Percentiles rank a stretch among this genome's conserved stretches.
Evolutionary conservation across 495 filamentous ascomycete genomes (phyloP).

Genomic region (Trichoderma gamsii): DNA sequence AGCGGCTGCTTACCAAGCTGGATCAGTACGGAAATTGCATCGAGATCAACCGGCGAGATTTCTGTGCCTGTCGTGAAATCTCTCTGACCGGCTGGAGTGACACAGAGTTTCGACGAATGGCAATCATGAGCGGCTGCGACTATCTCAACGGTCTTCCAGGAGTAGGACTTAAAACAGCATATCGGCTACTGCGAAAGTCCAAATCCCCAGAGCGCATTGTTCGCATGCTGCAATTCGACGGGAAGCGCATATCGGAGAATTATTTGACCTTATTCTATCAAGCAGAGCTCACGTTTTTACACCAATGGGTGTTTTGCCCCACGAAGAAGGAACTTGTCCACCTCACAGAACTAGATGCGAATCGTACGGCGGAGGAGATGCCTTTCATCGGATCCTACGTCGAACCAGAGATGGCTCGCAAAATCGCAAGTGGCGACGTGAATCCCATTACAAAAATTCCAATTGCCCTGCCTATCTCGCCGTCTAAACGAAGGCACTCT

Average conservation of each 20-base stretch:
- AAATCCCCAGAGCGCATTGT: slow-evolving; percentile 79
- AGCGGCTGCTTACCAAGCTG: slow-evolving; percentile 84
- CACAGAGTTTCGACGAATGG: slow-evolving; percentile 86
- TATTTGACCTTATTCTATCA: slow-evolving; percentile 74
- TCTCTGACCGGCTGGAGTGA: slow-evolving; percentile 89
- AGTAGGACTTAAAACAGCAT: slow-evolving; percentile 89
- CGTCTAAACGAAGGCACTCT: slow-evolving; percentile 38
- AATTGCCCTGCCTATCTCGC: slow-evolving; percentile 42
- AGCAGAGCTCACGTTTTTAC: slow-evolving; percentile 86
- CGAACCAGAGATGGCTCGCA: slow-evolving; percentile 59
- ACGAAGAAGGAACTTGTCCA: slow-evolving; percentile 61
- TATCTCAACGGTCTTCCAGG: slow-evolving; percentile 78
- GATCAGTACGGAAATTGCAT: slow-evolving; percentile 89
- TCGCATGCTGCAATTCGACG: slow-evolving; percentile 77
- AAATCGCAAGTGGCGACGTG: slow-evolving; percentile 76
- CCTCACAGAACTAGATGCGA: slow-evolving; percentile 55
- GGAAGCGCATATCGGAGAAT: slow-evolving; percentile 67
- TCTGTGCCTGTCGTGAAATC: slow-evolving; percentile 80
- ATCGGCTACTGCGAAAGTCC: slow-evolving; percentile 82
- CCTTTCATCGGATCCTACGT: slow-evolving; percentile 73
- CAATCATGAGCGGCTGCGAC: slow-evolving; percentile 96
- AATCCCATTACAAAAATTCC: slow-evolving; percentile 82
- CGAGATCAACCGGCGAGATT: slow-evolving; percentile 81
- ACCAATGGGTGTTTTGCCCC: slow-evolving; percentile 92
- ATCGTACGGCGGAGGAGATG: slow-evolving; percentile 58